A percentile compares a stretch with the other conserved stretches of the same genome.
phyloP scores from a whole-genome alignment of 192 early-diverging fungal genomes.

The Jimgerdemannia flammicorona region DNA sequence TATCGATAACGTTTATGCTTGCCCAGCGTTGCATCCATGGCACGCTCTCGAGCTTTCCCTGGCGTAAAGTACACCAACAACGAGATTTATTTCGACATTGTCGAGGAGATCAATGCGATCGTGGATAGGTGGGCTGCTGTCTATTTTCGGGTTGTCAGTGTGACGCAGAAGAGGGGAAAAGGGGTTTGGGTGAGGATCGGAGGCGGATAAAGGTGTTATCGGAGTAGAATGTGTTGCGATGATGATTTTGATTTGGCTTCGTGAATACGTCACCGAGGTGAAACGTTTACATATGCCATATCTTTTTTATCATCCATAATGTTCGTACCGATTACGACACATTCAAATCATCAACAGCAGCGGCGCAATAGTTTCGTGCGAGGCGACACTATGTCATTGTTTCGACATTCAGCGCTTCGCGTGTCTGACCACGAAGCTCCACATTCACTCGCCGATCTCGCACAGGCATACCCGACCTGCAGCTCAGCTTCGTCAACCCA shows the following conservation, averaged over 20 bases:
- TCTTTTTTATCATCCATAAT: too few species aligned
- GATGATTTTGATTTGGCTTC: too few species aligned
- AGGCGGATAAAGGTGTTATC: too few species aligned
- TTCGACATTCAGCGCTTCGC: neutral
- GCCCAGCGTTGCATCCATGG: slow-evolving; percentile 50
- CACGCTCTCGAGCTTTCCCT: slow-evolving; percentile 72
- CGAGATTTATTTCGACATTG: slow-evolving; percentile 92
- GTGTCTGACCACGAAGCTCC: neutral
- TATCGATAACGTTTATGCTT: neutral
- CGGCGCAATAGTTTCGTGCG: slow-evolving; percentile 69
- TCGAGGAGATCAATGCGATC: slow-evolving; percentile 85
- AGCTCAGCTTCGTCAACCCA: slow-evolving; percentile 68
- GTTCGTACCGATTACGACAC: neutral
- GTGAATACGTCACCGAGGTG: too few species aligned
- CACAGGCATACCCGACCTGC: slow-evolving; percentile 87
- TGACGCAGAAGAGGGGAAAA: too few species aligned
- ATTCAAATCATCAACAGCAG: neutral
- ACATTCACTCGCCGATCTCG: neutral
- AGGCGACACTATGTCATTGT: slow-evolving; percentile 37
- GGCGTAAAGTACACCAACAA: slow-evolving; percentile 88
- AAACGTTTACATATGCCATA: too few species aligned
- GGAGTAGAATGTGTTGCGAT: too few species aligned
- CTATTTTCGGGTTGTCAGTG: neutral
- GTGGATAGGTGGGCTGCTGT: slow-evolving; percentile 54
- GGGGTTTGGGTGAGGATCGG: neutral